Evolutionary conservation across 2,329 filamentous ascomycete genomes (phyloP).

Genomic region (Zelopaecilomyces penicillatus): DNA sequence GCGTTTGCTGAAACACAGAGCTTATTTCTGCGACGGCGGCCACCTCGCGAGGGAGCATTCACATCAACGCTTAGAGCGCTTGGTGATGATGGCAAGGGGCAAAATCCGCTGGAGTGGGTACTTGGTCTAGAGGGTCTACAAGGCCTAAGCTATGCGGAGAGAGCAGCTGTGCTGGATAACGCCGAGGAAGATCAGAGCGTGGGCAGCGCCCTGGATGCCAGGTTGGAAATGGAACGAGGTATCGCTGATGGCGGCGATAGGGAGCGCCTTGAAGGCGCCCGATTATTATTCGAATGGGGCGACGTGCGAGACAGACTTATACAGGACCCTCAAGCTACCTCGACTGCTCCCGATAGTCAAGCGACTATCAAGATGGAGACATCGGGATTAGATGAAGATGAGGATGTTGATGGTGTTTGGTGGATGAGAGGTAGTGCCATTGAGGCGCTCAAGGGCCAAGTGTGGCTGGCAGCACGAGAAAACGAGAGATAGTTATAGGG

Average conservation of each 20-base stretch:
- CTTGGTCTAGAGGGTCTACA: slow-evolving; percentile 53
- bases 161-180: slow-evolving; percentile 49
- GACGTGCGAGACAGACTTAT: slow-evolving; percentile 33
- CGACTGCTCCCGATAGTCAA: slow-evolving; percentile 24
- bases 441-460: slow-evolving; percentile 45
- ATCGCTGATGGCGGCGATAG: slow-evolving; percentile 33
- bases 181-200: slow-evolving; percentile 41
- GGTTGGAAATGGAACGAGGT: slow-evolving; percentile 54
- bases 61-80: slow-evolving; percentile 66
- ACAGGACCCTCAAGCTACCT: slow-evolving; percentile 3
- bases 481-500: slow-evolving; percentile 8
- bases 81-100: slow-evolving; percentile 33
- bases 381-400: slow-evolving; percentile 14
- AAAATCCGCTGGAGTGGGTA: slow-evolving; percentile 61
- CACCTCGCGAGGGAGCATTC: slow-evolving; percentile 61
- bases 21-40: slow-evolving; percentile 64
- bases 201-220: slow-evolving; percentile 56
- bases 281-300: slow-evolving; percentile 49
- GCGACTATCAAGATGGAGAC: slow-evolving; percentile 22
- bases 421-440: slow-evolving; percentile 50
- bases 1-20: slow-evolving; percentile 61
- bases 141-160: slow-evolving; percentile 56
- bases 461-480: slow-evolving; percentile 41
- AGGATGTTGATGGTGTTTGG: slow-evolving; percentile 31
- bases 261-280: slow-evolving; percentile 38